These are phyloP conservation scores for Rhizopogon sp. DNA, from an alignment of 768 basidiomycete species.

Conservation along the genomic window DNA sequence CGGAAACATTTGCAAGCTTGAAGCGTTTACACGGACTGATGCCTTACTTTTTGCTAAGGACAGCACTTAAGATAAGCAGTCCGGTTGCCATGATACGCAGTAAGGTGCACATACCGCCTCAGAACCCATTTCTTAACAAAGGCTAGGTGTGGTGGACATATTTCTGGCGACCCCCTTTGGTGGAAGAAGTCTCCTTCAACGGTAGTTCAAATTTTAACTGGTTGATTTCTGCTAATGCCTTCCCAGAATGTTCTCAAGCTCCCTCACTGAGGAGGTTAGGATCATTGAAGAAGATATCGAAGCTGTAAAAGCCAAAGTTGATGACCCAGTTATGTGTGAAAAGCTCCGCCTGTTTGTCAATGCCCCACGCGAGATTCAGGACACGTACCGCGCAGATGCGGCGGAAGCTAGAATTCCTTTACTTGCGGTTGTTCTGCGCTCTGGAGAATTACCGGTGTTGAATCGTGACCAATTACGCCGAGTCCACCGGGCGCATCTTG, in stretches of 20 bases:
- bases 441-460: constrained; percentile 69
- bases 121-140: constrained; percentile 3
- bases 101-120: constrained; percentile 22
- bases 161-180: constrained; percentile 98
- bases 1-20: constrained; percentile 79
- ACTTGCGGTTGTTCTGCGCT: constrained; percentile 74
- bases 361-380: constrained; percentile 85
- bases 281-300: constrained; percentile 83
- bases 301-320: constrained; percentile 82
- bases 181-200: constrained; percentile 84
- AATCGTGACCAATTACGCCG: constrained; percentile 76
- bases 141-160: constrained; percentile 71
- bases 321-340: constrained; percentile 81
- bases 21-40: constrained; percentile 94
- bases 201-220: constrained; percentile 35
- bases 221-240: not conserved
- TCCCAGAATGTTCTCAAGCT: constrained; percentile 92
- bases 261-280: constrained; percentile 84
- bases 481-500: constrained; percentile 71
- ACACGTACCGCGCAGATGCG: constrained; percentile 74
- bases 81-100: constrained; percentile 95
- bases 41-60: constrained; percentile 96
- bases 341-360: constrained; percentile 86
- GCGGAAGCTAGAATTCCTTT: constrained; percentile 69
- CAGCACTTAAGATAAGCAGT: constrained; percentile 88